Conservation (phyloP, 352 stramenopile genomes). For the Phytophthora pini region DNA sequence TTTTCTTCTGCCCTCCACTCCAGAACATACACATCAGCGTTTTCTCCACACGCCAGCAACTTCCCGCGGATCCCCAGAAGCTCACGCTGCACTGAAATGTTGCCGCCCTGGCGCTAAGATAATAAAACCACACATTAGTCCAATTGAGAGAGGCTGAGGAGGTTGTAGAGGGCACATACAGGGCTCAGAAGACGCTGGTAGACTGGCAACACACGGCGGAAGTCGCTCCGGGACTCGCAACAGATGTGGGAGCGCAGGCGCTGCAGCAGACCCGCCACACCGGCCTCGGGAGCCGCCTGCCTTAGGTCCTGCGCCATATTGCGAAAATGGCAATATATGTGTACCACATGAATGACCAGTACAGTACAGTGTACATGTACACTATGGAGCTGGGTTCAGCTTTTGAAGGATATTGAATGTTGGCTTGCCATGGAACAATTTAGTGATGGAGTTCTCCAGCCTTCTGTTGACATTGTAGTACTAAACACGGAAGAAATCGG, state of each 20-base stretch:
- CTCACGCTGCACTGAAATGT: constrained; percentile 22
- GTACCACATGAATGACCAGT: constrained; percentile 25
- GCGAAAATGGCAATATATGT: constrained; percentile 1
- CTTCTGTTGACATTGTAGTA: too few relatives aligned
- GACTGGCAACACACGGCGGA: constrained; percentile 43
- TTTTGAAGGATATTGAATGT: too few relatives aligned
- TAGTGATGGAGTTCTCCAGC: too few relatives aligned
- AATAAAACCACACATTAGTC: constrained; percentile 1
- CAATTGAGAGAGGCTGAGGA: not conserved
- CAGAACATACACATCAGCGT: constrained; percentile 33
- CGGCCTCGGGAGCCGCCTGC: constrained; percentile 12
- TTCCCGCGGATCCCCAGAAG: constrained; percentile 37
- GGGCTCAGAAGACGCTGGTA: constrained; percentile 63
- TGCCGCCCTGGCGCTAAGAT: constrained; percentile 9
- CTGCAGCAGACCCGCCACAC: constrained; percentile 53
- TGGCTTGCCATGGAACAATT: too few relatives aligned
- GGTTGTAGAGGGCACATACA: constrained; percentile 32
- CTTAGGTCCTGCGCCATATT: not conserved
- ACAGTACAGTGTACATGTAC: too few relatives aligned
- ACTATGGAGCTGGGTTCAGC: too few relatives aligned
- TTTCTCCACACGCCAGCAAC: constrained; percentile 18
- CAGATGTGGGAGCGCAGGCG: constrained; percentile 43
- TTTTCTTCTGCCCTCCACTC: too few relatives aligned
- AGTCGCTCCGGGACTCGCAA: constrained; percentile 17
- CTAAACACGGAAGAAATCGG: too few relatives aligned